These are phyloP conservation scores for Wickerhamiella nectarea DNA, from an alignment of 805 yeast species.

Conservation along the genomic window DNA sequence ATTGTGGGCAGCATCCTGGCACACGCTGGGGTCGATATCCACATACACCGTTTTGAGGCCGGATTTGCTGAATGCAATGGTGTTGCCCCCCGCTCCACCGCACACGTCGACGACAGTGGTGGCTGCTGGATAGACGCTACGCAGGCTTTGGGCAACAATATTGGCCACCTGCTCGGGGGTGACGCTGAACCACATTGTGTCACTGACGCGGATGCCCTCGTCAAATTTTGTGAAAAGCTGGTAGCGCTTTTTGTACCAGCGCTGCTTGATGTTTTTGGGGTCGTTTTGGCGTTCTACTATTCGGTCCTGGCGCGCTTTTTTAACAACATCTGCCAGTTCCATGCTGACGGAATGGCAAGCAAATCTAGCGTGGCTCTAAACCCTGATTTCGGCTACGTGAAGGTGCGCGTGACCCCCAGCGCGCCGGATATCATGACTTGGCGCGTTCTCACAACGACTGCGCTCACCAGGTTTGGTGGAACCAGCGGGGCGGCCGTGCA, in stretches of 20 bases:
- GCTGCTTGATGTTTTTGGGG: neutral
- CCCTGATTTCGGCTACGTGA: slow-evolving; percentile 25
- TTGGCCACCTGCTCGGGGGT: slow-evolving; percentile 71
- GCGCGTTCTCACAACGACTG: slow-evolving; percentile 19
- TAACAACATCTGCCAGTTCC: neutral
- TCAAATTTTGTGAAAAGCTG: slow-evolving; percentile 49
- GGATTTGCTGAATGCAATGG: slow-evolving; percentile 49
- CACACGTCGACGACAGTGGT: slow-evolving; percentile 45
- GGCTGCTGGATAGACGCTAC: slow-evolving; percentile 12
- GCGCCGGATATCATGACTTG: slow-evolving; percentile 23
- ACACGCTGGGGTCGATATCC: slow-evolving; percentile 19
- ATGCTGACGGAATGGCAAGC: slow-evolving; percentile 11
- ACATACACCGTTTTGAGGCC: slow-evolving; percentile 25
- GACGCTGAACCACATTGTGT: slow-evolving; percentile 75
- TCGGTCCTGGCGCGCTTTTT: neutral
- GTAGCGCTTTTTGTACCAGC: slow-evolving; percentile 28
- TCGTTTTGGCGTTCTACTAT: neutral
- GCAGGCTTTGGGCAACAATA: slow-evolving; percentile 20
- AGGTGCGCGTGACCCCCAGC: slow-evolving; percentile 15
- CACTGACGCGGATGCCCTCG: slow-evolving; percentile 52
- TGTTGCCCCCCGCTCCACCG: slow-evolving; percentile 82
- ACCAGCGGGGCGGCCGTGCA: slow-evolving; percentile 22
- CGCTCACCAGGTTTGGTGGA: slow-evolving; percentile 21
- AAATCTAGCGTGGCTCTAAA: slow-evolving; percentile 10
- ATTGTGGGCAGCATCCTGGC: slow-evolving; percentile 34